Evolutionary conservation across 1,284 basidiomycete species (phyloP).

Genomic region (Chalciporus piperatoides): DNA sequence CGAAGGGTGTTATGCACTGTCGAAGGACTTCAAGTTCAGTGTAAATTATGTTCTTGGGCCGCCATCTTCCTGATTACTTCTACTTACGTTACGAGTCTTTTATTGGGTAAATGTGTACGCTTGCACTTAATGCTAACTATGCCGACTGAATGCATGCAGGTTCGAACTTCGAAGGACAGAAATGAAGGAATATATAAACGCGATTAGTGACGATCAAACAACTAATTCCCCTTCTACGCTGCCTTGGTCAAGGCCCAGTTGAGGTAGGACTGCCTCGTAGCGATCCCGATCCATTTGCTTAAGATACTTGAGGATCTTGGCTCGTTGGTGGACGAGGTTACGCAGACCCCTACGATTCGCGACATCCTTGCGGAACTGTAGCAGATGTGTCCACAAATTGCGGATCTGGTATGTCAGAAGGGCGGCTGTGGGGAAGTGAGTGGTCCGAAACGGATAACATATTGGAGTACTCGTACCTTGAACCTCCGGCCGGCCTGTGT

Average conservation of each 20-base stretch:
- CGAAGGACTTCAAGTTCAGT: slow-evolving; percentile 2
- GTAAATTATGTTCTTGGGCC: slow-evolving; percentile 21
- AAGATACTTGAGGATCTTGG: slow-evolving; percentile 81
- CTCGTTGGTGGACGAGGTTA: slow-evolving; percentile 76
- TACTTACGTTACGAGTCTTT: slow-evolving; percentile 16
- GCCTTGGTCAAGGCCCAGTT: slow-evolving; percentile 73
- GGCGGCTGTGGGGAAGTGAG: slow-evolving; percentile 55
- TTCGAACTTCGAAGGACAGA: neutral
- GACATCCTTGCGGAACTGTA: slow-evolving; percentile 69
- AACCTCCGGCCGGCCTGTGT: slow-evolving; percentile 83
- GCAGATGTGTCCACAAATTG: slow-evolving; percentile 75
- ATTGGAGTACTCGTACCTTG: slow-evolving; percentile 62
- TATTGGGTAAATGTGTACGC: slow-evolving; percentile 13
- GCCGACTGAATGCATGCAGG: neutral
- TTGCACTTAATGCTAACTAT: slow-evolving; percentile 14
- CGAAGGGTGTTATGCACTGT: neutral
- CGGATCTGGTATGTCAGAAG: slow-evolving; percentile 85
- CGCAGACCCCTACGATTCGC: slow-evolving; percentile 75
- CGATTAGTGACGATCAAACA: slow-evolving; percentile 36
- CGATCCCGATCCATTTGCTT: slow-evolving; percentile 62
- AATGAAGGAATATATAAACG: neutral
- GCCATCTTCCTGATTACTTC: neutral
- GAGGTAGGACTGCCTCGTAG: slow-evolving; percentile 71
- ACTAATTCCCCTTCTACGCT: slow-evolving; percentile 89
- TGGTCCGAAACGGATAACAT: slow-evolving; percentile 1